Evolutionary conservation across 208 protist genomes (phyloP).

Genomic region (Trypanosoma lewisi): DNA sequence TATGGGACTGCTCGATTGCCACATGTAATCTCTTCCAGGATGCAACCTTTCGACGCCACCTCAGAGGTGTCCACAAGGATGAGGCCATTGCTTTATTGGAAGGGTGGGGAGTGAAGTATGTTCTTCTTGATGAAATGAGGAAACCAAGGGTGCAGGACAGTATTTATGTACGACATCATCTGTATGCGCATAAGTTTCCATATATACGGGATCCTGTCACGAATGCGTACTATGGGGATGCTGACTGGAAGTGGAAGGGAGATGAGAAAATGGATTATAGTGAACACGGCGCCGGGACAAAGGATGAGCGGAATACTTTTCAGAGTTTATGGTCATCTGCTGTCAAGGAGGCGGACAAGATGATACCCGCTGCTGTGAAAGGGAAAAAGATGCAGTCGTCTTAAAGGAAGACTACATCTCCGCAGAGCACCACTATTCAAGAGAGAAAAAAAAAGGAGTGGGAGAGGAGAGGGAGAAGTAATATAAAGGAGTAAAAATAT

Average conservation of each 20-base stretch:
- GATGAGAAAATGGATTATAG: constrained; percentile 74
- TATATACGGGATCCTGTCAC: constrained; percentile 72
- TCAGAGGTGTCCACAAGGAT: constrained; percentile 50
- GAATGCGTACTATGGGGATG: constrained; percentile 70
- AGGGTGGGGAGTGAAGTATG: constrained; percentile 80
- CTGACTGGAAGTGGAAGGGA: constrained; percentile 84
- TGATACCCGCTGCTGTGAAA: neutral
- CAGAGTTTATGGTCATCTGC: constrained; percentile 31
- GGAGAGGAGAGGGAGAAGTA: no score
- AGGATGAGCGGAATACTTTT: constrained; percentile 36
- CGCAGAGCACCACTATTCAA: neutral
- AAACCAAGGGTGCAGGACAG: constrained; percentile 70
- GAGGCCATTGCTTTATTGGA: constrained; percentile 68
- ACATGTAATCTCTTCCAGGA: constrained; percentile 64
- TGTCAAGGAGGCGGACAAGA: constrained; percentile 15
- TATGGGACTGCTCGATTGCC: constrained; percentile 54
- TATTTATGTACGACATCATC: constrained; percentile 69
- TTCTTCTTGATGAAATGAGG: constrained; percentile 78
- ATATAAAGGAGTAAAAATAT: no score
- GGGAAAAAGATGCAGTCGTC: neutral
- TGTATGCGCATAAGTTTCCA: constrained; percentile 84
- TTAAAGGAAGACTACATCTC: neutral
- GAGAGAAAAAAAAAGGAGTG: neutral
- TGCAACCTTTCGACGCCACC: constrained; percentile 35
- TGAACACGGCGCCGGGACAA: constrained; percentile 57